phyloP scores from a whole-genome alignment of 768 basidiomycete genomes.

The Leccinum longicurvipes region DNA sequence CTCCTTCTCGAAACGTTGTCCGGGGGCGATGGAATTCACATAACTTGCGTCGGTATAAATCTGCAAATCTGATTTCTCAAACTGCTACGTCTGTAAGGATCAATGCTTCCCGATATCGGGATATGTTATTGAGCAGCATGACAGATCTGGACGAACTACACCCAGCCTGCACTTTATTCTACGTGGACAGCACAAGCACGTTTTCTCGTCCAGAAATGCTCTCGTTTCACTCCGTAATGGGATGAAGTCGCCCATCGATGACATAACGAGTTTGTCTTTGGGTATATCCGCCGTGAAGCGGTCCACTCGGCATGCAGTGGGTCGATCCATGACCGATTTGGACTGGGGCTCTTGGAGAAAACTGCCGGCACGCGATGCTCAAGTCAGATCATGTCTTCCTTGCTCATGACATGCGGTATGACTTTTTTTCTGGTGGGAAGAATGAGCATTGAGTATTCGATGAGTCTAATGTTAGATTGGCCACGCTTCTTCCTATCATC shows the following conservation, averaged over 20 bases:
- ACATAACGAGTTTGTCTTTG: background rate
- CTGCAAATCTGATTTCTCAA: background rate
- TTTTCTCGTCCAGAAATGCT: background rate
- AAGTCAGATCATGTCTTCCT: background rate
- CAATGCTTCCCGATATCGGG: background rate
- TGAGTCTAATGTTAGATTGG: constrained; percentile 4
- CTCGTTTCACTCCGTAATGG: background rate
- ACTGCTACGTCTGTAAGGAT: background rate
- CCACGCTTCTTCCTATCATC: constrained; percentile 9
- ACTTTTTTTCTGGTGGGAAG: background rate
- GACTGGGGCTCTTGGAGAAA: background rate
- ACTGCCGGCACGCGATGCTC: constrained; percentile 5
- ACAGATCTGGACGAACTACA: background rate
- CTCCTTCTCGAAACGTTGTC: background rate
- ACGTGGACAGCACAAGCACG: rapidly evolving
- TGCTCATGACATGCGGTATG: constrained; percentile 11
- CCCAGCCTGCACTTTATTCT: background rate
- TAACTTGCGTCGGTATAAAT: background rate
- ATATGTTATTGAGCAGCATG: background rate
- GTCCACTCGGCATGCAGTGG: background rate
- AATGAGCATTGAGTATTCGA: background rate
- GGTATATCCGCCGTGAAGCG: background rate
- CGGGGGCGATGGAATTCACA: background rate
- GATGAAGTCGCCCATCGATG: background rate
- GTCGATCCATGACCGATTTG: background rate